Percentiles rank a stretch among this genome's conserved stretches.
phyloP scores from a whole-genome alignment of 257 asterid species.

The Fraxinus anomala region DNA sequence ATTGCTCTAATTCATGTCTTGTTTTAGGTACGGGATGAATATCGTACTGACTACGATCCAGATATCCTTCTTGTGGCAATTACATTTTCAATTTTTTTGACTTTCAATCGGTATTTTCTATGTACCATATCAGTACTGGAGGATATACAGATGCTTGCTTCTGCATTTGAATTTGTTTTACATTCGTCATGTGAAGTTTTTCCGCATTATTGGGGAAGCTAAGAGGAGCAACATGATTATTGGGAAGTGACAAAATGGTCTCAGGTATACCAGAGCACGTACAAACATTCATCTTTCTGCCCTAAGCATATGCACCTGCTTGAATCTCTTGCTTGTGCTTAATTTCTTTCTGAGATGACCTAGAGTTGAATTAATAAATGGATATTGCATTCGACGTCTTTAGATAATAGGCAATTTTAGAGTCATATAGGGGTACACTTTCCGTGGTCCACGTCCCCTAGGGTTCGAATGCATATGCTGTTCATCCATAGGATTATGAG shows the following conservation, averaged over 20 bases:
- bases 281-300: not conserved
- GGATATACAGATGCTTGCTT: not conserved
- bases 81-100: not conserved
- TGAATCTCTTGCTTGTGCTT: not conserved
- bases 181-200: slow-evolving; percentile 1
- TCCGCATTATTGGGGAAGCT: not conserved
- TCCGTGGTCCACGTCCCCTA: too few species aligned
- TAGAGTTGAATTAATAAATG: not conserved
- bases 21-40: slow-evolving; percentile 93
- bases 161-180: not conserved
- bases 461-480: too few species aligned
- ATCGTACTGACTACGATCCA: slow-evolving; percentile 98
- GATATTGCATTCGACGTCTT: not conserved
- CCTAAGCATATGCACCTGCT: slow-evolving; percentile 5
- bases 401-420: not conserved
- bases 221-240: not conserved
- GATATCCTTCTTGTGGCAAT: slow-evolving; percentile 70
- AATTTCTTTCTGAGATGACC: slow-evolving; percentile 1
- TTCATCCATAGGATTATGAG: too few species aligned
- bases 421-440: not conserved
- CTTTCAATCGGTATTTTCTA: not conserved
- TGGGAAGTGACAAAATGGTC: not conserved
- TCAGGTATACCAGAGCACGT: not conserved
- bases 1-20: slow-evolving; percentile 26
- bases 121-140: not conserved